These are phyloP conservation scores for Entomortierella chlamydospora DNA, from an alignment of 192 early-diverging fungal species.

Conservation along the genomic window DNA sequence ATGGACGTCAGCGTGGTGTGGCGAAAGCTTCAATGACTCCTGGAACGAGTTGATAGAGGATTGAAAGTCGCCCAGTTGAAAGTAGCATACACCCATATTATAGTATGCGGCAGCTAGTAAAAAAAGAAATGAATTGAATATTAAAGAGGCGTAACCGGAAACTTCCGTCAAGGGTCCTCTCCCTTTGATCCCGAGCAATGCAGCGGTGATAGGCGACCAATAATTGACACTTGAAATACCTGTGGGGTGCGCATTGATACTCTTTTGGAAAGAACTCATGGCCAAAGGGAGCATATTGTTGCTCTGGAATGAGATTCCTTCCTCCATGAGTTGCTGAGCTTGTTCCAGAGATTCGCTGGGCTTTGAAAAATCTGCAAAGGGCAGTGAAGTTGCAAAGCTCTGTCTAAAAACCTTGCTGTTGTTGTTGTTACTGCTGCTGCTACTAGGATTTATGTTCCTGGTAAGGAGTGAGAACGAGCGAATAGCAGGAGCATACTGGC, in stretches of 20 bases:
- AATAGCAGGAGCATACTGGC: neutral
- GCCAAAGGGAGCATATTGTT: constrained; percentile 49
- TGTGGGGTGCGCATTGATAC: constrained; percentile 49
- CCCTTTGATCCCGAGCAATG: neutral
- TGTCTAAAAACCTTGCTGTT: constrained; percentile 7
- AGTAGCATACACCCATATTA: constrained; percentile 53
- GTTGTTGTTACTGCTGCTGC: constrained; percentile 1
- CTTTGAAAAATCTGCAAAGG: constrained; percentile 41
- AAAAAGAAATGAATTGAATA: neutral
- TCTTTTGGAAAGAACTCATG: constrained; percentile 52
- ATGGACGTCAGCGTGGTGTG: constrained; percentile 51
- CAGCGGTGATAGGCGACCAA: too few species aligned
- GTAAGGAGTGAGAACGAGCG: constrained; percentile 22
- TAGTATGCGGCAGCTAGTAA: constrained; percentile 44
- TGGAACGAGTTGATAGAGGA: constrained; percentile 53
- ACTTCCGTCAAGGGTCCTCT: neutral
- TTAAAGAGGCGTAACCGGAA: neutral
- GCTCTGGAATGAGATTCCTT: constrained; percentile 38
- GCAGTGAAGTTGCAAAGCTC: constrained; percentile 25
- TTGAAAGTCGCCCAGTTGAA: constrained; percentile 44
- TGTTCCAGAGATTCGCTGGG: constrained; percentile 17
- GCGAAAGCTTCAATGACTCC: constrained; percentile 39
- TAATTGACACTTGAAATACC: constrained; percentile 8
- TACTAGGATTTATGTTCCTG: constrained; percentile 1
- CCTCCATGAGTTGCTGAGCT: constrained; percentile 50